Percentiles rank a stretch among this genome's conserved stretches.
Evolutionary conservation across 1,139 yeast species (phyloP).

Genomic region (Taphrina deformans): DNA sequence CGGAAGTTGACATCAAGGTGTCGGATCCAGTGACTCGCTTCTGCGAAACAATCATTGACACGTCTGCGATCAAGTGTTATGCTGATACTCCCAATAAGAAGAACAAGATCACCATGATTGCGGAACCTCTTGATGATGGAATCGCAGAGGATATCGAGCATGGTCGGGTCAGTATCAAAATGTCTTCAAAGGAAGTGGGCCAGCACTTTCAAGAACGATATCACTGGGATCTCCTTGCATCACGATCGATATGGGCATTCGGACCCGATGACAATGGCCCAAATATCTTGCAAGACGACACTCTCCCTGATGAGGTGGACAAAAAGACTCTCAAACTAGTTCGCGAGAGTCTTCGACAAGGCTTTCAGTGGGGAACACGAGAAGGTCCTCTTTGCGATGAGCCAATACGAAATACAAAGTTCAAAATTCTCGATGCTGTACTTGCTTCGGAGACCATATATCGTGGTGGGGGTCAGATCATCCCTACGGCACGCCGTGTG

Average conservation of each 20-base stretch:
- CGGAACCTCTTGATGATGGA: slow-evolving; percentile 68
- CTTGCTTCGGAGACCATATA: slow-evolving; percentile 54
- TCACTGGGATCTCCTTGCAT: slow-evolving; percentile 80
- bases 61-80: slow-evolving; percentile 66
- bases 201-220: slow-evolving; percentile 59
- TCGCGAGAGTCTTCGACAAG: slow-evolving; percentile 63
- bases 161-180: slow-evolving; percentile 50
- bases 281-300: slow-evolving; percentile 73
- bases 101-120: slow-evolving; percentile 65
- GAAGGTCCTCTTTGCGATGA: slow-evolving; percentile 94
- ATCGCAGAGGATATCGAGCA: slow-evolving; percentile 60
- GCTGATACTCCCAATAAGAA: slow-evolving; percentile 58
- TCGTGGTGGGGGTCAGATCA: slow-evolving; percentile 69
- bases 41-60: slow-evolving; percentile 70
- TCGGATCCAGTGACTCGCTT: slow-evolving; percentile 83
- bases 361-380: slow-evolving; percentile 77
- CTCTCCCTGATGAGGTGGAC: slow-evolving; percentile 70
- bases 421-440: slow-evolving; percentile 65
- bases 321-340: slow-evolving; percentile 52
- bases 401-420: slow-evolving; percentile 68
- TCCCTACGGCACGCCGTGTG: slow-evolving; percentile 80
- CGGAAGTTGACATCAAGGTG: slow-evolving; percentile 71
- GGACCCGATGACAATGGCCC: slow-evolving; percentile 62
- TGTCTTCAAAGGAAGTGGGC: slow-evolving; percentile 52
- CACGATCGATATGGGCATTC: slow-evolving; percentile 79